Base-by-base conservation (phyloP, 2,329 filamentous ascomycete genomes). In the Sporothrix curviconia region DNA sequence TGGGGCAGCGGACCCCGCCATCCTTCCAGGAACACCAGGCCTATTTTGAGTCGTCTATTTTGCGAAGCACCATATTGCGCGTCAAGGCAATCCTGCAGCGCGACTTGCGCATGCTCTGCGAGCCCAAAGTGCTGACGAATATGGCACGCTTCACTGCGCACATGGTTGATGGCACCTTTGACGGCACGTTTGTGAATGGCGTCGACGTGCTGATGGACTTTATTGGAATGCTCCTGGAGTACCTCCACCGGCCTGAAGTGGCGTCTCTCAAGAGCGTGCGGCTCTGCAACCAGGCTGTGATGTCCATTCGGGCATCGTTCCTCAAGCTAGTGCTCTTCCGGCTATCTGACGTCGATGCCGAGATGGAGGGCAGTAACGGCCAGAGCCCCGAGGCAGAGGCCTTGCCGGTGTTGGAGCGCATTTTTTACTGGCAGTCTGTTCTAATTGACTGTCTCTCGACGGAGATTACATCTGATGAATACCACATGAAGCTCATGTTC, bases 381-480 rank as follows among this genome's bases (percentile, higher is more conserved):
- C 40, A 47, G 4, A 30, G n/a, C 3, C 43, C 42, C 3, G 28
- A 34, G 6, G 81, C 87, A 58, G 69, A 73, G 7, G 85, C 85
- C 0, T 79, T 87, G 25, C 75, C 80, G 0, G 90, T 95, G 58
- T 82, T 99, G 70, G 81, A 89, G 59, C 92, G 91, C 67, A 83
- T 99, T 65, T 84, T 90, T 0, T 97, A 96, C 70, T 99, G 94
- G 94, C 94, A 97, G 69, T 91, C 90, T 19, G 89, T 96, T 17
- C 84, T 99, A 15, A 76, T 99, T 15, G 86, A 85, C 2, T 84
- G 86, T 4, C 83, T 94, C 15, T 87, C 89, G 3, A 78, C 46
- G 9, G 82, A 7, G 4, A 22, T 55, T 12, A 86, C 89, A 4
- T 78, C 42, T 2, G 90, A 96, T 44, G 83, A 89, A n/a, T 85